Evolutionary conservation across 768 basidiomycete species (phyloP), one percentile per base, ranked within the genome.

Genomic region (Leccinum subtestaceum): DNA sequence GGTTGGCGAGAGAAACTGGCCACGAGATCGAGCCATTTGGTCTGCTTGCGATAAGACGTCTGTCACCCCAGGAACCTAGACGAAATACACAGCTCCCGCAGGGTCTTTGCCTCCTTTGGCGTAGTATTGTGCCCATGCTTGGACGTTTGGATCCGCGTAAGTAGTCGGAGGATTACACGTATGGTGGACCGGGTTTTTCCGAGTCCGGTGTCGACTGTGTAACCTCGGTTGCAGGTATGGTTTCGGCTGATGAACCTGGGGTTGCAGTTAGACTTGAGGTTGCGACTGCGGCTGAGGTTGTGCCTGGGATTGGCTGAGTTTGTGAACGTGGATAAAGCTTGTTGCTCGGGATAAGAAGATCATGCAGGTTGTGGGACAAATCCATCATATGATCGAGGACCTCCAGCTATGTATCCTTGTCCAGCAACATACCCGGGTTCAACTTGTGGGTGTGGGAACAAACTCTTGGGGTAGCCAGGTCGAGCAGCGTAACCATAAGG

Each of bases 71-170:
- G 90, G 91, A 1, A 93, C 84, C 2, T 83, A 84, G 52, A 88
- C 73, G 65, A 94, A 94, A 74, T 94, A 94, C 40, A 93, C 88
- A 9, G 87, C 77, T 9, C 92, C 92, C 5, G 88, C 84, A 0
- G 78, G 71, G 59, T 93, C 91, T 49, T 73, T 82, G 4, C 91
- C 91, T 25, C 92, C 92, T 59, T 87, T 83, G 1, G 86, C 85
- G 68, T 93, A 93, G 72, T 94, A 94, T 63, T 85, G 82, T 5
- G 89, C 91, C 91, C 91, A 93, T 0, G 88, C 89, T 68, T 93
- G 91, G n/a, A 87, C 91, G 61, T 91, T 91, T 56, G 85, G 82
- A 69, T 94, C 91, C 15, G 84, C 73, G 64, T 94, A 94, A 21
- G 84, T 84, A 52, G 77, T 75, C 27, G 76, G 79, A 4, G 89